phyloP scores from a whole-genome alignment of 2,329 filamentous ascomycete species.

The Calonectria honghensis region DNA sequence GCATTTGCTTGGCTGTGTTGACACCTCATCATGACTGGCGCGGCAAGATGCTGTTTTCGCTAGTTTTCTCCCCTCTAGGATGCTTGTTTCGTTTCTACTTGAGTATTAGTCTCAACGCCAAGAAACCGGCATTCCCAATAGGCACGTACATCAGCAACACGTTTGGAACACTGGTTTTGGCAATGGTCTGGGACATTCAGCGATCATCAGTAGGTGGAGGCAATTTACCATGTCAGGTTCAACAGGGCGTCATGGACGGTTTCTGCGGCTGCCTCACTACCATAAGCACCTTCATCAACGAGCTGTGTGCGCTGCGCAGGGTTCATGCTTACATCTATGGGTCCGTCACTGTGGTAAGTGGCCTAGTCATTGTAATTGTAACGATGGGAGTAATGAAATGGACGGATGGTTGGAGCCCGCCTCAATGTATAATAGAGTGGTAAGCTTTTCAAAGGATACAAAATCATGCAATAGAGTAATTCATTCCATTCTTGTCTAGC shows the following conservation, averaged over 20 bases:
- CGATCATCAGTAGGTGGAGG: neutral
- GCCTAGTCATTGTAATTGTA: neutral
- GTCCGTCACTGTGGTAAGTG: neutral
- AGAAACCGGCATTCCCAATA: neutral
- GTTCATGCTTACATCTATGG: neutral
- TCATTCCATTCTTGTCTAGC: neutral
- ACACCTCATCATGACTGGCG: neutral
- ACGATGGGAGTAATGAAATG: constrained; percentile 5
- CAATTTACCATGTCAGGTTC: neutral
- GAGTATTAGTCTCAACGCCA: neutral
- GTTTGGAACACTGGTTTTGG: neutral
- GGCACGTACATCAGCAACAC: constrained; percentile 2
- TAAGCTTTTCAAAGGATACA: neutral
- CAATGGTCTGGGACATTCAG: neutral
- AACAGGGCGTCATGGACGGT: neutral
- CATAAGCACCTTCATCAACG: neutral
- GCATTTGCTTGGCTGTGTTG: neutral
- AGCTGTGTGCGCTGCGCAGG: neutral
- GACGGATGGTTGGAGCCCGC: neutral
- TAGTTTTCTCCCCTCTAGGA: neutral
- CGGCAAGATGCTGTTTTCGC: neutral
- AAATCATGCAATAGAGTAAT: neutral
- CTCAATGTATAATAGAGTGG: neutral
- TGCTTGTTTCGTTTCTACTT: constrained; percentile 1
- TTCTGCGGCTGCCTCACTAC: neutral